Evolutionary conservation across 495 filamentous ascomycete species (phyloP), one percentile per base, ranked within the genome.

Genomic region (Neurospora sublineolata): DNA sequence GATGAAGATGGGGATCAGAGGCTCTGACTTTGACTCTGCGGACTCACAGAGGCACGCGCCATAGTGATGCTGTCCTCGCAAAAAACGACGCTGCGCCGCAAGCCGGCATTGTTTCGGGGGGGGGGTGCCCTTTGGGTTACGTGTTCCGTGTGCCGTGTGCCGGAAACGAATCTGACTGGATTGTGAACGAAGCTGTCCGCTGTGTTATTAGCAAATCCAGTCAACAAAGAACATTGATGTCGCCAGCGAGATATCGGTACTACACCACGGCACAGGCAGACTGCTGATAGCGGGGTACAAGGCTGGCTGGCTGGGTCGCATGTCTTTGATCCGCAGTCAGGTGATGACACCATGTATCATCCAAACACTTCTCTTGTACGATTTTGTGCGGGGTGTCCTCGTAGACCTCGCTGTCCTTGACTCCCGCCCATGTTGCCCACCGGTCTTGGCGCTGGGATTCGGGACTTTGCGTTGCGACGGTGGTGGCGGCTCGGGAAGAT

Each of bases 321-420:
- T 33, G 11, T 58, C 46, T 58, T 27, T 58, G 72, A 68, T 72
- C 72, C 69, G 69, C 71, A 71, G 75, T 76, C 78, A 79, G 77
- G 76, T 78, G 77, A 79, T 70, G 73, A 75, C 77, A 76, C 41
- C 70, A 73, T 72, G 78, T 75, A 72, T 74, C 73, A 74, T 75
- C 71, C 33, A 76, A 68, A 77, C 72, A 73, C 76, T 9, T 36
- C 7, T 14, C 52, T 64, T 16, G 12, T 36, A 27, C 27, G 52
- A 64, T 64, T 64, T 30, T 3, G 27, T 64, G 27, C 3, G 27
- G 18, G 27, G 52, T 33, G 14, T 64, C 3, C 23, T 30, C 18
- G 41, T 44, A 42, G 41, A 44, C 41, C 41, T 44, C 46, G 20
- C 46, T 27, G 27, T 64, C 14, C 52, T 64, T 64, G 52, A 60